phyloP scores from a whole-genome alignment of 2,329 filamentous ascomycete genomes.

The Basipetospora chlamydospora region DNA sequence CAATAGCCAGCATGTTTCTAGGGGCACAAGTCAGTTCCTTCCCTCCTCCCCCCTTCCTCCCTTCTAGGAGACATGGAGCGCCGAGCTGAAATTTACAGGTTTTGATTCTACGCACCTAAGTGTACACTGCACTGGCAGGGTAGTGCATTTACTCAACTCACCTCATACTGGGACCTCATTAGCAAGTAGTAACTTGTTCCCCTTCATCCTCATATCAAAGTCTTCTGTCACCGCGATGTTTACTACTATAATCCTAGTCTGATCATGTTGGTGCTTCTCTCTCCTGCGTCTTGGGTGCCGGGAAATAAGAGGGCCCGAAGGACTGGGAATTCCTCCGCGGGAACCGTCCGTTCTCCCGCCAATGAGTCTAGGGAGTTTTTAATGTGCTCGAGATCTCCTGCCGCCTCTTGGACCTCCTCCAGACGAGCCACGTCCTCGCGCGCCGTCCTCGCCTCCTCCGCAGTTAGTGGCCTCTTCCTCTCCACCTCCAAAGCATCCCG shows the following conservation, averaged over 20 bases:
- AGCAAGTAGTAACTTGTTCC: too few species aligned
- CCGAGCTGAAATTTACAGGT: too few species aligned
- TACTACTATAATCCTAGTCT: neutral
- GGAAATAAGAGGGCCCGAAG: neutral
- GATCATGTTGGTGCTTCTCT: neutral
- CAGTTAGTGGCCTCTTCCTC: conserved; percentile 15
- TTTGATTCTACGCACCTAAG: too few species aligned
- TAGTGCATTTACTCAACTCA: too few species aligned
- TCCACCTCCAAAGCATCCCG: conserved; percentile 14
- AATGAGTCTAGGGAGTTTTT: conserved; percentile 12
- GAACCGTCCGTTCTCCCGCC: neutral
- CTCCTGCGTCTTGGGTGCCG: neutral
- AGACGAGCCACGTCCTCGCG: conserved; percentile 14
- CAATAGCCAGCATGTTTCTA: too few species aligned
- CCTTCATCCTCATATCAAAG: too few species aligned
- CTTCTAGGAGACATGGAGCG: too few species aligned
- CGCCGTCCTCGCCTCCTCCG: conserved; percentile 12
- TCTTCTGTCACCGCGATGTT: too few species aligned
- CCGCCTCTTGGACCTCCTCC: conserved; percentile 9
- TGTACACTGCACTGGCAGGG: too few species aligned
- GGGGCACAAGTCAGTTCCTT: too few species aligned
- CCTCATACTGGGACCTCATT: too few species aligned
- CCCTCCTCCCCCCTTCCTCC: too few species aligned
- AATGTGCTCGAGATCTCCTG: conserved; percentile 12
- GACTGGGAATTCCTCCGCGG: neutral